phyloP scores from a whole-genome alignment of 805 yeast genomes.

The Metschnikowia amazonensis region DNA sequence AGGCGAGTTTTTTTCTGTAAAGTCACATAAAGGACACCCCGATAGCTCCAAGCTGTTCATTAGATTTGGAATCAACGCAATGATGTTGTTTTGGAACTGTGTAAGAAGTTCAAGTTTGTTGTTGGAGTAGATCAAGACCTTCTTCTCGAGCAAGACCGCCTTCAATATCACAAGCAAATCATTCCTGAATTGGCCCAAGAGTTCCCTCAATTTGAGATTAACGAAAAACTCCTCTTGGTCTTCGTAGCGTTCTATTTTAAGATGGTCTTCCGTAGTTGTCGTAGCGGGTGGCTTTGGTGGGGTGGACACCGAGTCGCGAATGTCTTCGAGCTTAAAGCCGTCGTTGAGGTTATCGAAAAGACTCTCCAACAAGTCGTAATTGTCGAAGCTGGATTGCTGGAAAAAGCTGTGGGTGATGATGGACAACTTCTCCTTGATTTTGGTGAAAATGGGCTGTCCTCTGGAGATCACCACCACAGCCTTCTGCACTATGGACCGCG shows the following conservation, averaged over 20 bases:
- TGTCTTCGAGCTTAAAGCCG: constrained; percentile 23
- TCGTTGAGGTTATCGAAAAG: constrained; percentile 62
- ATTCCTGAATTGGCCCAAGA: constrained; percentile 55
- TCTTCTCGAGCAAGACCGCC: constrained; percentile 70
- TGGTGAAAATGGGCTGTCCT: constrained; percentile 77
- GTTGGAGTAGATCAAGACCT: constrained; percentile 68
- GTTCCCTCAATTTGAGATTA: constrained; percentile 68
- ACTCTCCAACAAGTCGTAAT: constrained; percentile 61
- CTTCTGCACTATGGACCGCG: constrained; percentile 87
- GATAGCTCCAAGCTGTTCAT: constrained; percentile 68
- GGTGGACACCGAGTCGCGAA: constrained; percentile 14
- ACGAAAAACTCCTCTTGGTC: constrained; percentile 43
- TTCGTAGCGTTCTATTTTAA: constrained; percentile 21
- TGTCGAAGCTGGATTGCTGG: constrained; percentile 71
- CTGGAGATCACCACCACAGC: constrained; percentile 82
- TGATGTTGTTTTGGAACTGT: constrained; percentile 74
- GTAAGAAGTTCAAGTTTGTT: constrained; percentile 77
- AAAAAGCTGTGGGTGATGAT: constrained; percentile 86
- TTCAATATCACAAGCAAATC: constrained; percentile 68
- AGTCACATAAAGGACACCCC: constrained; percentile 70
- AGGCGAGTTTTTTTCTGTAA: constrained; percentile 44
- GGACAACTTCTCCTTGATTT: constrained; percentile 83
- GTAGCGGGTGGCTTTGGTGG: constrained; percentile 4
- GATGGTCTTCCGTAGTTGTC: constrained; percentile 10
- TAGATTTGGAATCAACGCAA: constrained; percentile 79